phyloP scores from a whole-genome alignment of 2,329 filamentous ascomycete species.

The Escovopsis sp. region DNA sequence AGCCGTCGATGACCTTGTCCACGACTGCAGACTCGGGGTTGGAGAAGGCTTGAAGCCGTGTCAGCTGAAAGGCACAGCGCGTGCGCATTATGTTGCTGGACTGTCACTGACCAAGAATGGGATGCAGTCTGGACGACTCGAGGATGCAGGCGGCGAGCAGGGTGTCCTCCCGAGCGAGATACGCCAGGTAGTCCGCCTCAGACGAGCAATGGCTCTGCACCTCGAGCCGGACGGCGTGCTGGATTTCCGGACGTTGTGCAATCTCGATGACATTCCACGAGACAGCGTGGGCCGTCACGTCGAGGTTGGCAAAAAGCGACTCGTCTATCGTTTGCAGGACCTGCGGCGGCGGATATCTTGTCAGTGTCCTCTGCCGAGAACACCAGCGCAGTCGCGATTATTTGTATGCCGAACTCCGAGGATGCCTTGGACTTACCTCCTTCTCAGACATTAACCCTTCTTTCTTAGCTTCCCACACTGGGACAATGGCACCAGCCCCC shows the following conservation, averaged over 20 bases:
- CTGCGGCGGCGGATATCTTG: slow-evolving; percentile 1
- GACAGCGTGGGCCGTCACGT: slow-evolving; percentile 3
- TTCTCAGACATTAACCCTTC: background rate
- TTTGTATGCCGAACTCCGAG: background rate
- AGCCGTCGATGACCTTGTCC: background rate
- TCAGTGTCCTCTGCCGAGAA: too few species aligned
- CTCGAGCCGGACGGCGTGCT: background rate
- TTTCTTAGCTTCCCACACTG: background rate
- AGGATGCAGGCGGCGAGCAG: slow-evolving; percentile 2
- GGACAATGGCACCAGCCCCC: background rate
- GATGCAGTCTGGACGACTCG: slow-evolving; percentile 4
- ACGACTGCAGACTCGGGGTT: background rate
- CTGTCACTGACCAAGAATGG: slow-evolving; percentile 2
- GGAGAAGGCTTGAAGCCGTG: background rate
- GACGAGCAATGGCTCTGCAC: background rate
- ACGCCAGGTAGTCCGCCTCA: background rate
- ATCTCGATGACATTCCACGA: slow-evolving; percentile 2
- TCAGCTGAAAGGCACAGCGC: too few species aligned
- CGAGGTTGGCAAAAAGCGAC: slow-evolving; percentile 4
- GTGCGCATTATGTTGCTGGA: too few species aligned
- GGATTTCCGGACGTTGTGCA: background rate
- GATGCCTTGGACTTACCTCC: background rate
- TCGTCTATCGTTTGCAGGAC: slow-evolving; percentile 6
- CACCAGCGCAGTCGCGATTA: too few species aligned
- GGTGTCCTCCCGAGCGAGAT: slow-evolving; percentile 2